A percentile compares a stretch with the other conserved stretches of the same genome.
phyloP scores from a whole-genome alignment of 129 eudicot genomes.

The Logfia minima region DNA sequence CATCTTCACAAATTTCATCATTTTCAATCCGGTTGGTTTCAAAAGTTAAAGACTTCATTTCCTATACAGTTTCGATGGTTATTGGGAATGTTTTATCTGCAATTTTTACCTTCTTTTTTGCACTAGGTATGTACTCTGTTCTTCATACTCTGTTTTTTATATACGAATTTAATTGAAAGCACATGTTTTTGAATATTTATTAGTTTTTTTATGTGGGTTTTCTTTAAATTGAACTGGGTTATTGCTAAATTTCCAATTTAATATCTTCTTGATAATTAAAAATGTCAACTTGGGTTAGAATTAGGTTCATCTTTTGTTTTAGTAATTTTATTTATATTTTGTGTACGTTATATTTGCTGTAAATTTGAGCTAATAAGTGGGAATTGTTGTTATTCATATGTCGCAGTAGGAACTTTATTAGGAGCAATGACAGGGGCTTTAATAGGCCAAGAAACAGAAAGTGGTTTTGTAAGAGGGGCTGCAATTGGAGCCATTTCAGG shows the following conservation, averaged over 20 bases:
- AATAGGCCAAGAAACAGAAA: conserved; percentile 95
- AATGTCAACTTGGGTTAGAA: background rate
- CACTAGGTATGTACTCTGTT: conserved; percentile 55
- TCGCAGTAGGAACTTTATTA: conserved; percentile 84
- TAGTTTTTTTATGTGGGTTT: conserved; percentile 18
- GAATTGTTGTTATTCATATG: conserved; percentile 6
- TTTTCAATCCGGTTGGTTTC: conserved; percentile 41
- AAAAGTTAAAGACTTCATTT: conserved; percentile 49
- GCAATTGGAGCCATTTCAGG: conserved; percentile 99
- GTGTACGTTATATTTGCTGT: background rate
- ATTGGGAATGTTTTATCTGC: conserved; percentile 82
- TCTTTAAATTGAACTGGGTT: conserved; percentile 17
- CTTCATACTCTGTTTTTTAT: background rate
- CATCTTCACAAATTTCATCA: conserved; percentile 45
- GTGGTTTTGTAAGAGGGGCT: conserved; percentile 93
- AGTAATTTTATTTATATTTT: background rate
- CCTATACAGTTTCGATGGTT: conserved; percentile 59
- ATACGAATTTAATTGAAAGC: background rate
- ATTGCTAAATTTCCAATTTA: background rate
- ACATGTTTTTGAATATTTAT: background rate
- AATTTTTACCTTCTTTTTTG: conserved; percentile 85
- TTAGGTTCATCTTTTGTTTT: background rate
- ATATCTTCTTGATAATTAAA: conserved; percentile 12
- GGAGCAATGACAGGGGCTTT: conserved; percentile 96
- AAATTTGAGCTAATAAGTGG: conserved; percentile 7